Conservation (phyloP, 176 grass and related monocot genomes). For the Olyra latifolia region DNA sequence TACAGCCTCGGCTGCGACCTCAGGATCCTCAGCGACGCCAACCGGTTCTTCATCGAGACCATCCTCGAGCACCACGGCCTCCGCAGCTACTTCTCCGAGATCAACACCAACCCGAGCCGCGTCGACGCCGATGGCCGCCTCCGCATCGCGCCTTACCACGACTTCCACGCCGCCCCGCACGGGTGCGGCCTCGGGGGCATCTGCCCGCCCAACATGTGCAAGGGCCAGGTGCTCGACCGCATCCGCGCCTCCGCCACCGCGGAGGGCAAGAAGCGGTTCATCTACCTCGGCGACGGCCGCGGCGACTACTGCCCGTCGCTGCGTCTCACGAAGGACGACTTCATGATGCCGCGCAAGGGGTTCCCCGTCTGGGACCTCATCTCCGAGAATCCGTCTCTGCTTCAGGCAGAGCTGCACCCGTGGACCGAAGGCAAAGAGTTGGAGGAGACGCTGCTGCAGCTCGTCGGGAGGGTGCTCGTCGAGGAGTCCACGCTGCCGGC, state of each 20-base stretch:
- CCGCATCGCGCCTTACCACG: slow-evolving; percentile 65
- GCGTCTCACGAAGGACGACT: slow-evolving; percentile 50
- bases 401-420: slow-evolving; percentile 75
- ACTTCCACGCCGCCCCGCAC: slow-evolving; percentile 49
- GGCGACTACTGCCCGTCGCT: slow-evolving; percentile 89
- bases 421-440: slow-evolving; percentile 67
- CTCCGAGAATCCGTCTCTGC: slow-evolving; percentile 35
- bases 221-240: slow-evolving; percentile 61
- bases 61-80: slow-evolving; percentile 80
- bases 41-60: slow-evolving; percentile 83
- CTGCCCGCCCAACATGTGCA: slow-evolving; percentile 98
- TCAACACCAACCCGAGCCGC: slow-evolving; percentile 80
- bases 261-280: slow-evolving; percentile 43
- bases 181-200: slow-evolving; percentile 52
- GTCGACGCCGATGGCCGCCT: slow-evolving; percentile 59
- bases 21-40: slow-evolving; percentile 83
- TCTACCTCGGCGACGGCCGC: slow-evolving; percentile 83
- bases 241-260: slow-evolving; percentile 31
- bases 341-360: slow-evolving; percentile 69
- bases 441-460: slow-evolving; percentile 50
- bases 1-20: slow-evolving; percentile 77
- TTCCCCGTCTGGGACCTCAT: slow-evolving; percentile 88
- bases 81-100: slow-evolving; percentile 65
- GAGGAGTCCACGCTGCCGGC: slow-evolving; percentile 17
- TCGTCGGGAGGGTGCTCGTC: slow-evolving; percentile 44